A percentile compares a stretch with the other conserved stretches of the same genome.
These are phyloP conservation scores for Durotheca rogersii DNA, from an alignment of 495 filamentous ascomycete species.

Conservation along the genomic window DNA sequence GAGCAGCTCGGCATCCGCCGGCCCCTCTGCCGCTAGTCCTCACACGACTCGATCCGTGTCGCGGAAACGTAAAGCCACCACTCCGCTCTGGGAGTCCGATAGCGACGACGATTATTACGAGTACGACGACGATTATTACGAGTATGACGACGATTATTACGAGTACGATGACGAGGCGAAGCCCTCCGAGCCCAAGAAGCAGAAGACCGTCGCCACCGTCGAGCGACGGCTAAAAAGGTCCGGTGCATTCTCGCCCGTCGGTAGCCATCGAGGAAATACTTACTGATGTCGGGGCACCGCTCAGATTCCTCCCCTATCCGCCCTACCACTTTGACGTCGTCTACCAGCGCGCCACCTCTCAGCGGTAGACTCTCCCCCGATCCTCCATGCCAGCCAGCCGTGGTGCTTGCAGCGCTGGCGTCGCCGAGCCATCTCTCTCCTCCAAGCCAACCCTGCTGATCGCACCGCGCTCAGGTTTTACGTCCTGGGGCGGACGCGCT, in stretches of 20 bases:
- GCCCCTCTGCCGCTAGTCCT: neutral
- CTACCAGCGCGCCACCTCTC: constrained; percentile 42
- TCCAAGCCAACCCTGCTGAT: too few relatives aligned
- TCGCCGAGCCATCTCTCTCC: too few relatives aligned
- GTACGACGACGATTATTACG: too few relatives aligned
- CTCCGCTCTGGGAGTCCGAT: neutral
- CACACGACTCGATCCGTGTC: too few relatives aligned
- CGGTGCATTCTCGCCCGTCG: too few relatives aligned
- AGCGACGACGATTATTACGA: neutral
- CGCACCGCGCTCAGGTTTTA: constrained; percentile 36
- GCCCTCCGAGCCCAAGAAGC: neutral
- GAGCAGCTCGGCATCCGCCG: neutral
- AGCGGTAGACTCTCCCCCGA: constrained; percentile 25
- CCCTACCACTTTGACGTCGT: constrained; percentile 40
- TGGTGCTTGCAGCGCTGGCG: too few relatives aligned
- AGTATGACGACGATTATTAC: neutral
- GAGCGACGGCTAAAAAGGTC: constrained; percentile 32
- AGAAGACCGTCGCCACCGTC: neutral
- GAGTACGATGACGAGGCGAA: constrained; percentile 5
- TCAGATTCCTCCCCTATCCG: constrained; percentile 39
- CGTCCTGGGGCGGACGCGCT: constrained; percentile 40
- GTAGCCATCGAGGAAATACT: too few relatives aligned
- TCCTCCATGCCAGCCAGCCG: too few relatives aligned
- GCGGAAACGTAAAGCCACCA: constrained; percentile 22
- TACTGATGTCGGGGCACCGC: constrained; percentile 1